These are phyloP conservation scores for Boletus pseudopeckii DNA, from an alignment of 768 basidiomycete species.

Conservation along the genomic window DNA sequence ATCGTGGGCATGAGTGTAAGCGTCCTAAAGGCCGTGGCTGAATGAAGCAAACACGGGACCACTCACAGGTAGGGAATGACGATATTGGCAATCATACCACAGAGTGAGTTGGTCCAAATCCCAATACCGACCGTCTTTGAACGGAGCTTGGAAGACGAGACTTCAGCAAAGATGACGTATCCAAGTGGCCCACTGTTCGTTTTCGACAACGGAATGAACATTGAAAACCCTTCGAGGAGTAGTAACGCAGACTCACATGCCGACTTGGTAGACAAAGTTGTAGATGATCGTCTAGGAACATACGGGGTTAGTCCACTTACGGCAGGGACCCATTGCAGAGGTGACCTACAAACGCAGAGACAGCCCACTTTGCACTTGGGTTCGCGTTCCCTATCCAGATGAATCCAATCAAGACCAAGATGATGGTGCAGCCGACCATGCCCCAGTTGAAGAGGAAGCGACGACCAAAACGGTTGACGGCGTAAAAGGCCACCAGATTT, in stretches of 20 bases:
- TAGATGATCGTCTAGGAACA: conserved; percentile 26
- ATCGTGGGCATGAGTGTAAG: neutral
- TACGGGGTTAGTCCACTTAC: neutral
- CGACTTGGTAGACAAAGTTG: conserved; percentile 28
- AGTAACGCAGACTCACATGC: conserved; percentile 17
- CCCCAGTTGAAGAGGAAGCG: conserved; percentile 30
- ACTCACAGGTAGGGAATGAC: conserved; percentile 29
- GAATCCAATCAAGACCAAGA: conserved; percentile 27
- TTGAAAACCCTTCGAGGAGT: neutral
- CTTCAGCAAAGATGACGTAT: conserved; percentile 28
- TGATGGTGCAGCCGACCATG: conserved; percentile 20
- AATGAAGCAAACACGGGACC: too few relatives aligned
- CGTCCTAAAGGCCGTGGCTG: neutral
- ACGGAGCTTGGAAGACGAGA: conserved; percentile 30
- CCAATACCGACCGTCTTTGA: conserved; percentile 30
- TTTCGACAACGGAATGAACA: neutral
- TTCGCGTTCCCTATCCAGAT: conserved; percentile 19
- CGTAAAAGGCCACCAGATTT: conserved; percentile 26
- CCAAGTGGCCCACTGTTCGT: conserved; percentile 24
- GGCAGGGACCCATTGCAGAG: too few relatives aligned
- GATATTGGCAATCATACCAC: conserved; percentile 24
- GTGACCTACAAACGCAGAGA: conserved; percentile 21
- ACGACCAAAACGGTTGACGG: conserved; percentile 23
- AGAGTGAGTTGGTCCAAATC: conserved; percentile 25
- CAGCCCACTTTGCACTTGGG: conserved; percentile 20